Evolutionary conservation across 768 basidiomycete species (phyloP), one percentile per base, ranked within the genome.

Genomic region (Tylopilus plumbeoviolaceoides): DNA sequence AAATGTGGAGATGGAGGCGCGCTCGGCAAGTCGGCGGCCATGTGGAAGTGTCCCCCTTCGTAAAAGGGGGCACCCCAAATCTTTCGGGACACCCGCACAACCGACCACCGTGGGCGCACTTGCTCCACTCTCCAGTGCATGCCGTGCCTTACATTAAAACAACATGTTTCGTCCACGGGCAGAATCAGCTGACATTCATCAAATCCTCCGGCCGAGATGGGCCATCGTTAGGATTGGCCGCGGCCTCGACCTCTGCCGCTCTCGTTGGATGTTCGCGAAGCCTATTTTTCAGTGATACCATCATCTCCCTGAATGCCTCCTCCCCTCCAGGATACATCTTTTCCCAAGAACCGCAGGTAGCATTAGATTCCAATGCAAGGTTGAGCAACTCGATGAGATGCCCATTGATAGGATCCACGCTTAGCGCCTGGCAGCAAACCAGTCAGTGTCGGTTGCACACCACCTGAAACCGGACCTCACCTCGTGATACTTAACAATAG

Each of bases 401-500:
- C 5, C 82, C 77, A 60, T 94, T 92, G 53, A 90, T 85, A 9
- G 89, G 90, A 62, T 91, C 87, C 56, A 92, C 75, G 61, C 87
- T 87, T 46, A 94, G 71, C 0, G 89, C 84, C 86, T 89, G 43
- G 9, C 25, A 35, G 9, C n/a, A 18, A 28, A 33, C 11, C 15
- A n/a, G 28, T 55, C 52, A 55, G 50, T 41, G 38, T 27, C 36
- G 38, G 39, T 50, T 40, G 18, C 12, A 40, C 12, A 31, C 52
- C 15, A n/a, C 7, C 35, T 30, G 11, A 15, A 14, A 35, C 43
- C 20, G 40, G 39, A 31, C 53, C 83, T 36, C 49, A 93, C 95
- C 75, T 95, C 91, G 65, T 99, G 97, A 59, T 97, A 98, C 55
- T 85, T 86, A 35, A 91, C 72, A 59, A 99, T 94, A 3, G 95